Evolutionary conservation across 331 rosid species (phyloP), one percentile per base, ranked within the genome.

Genomic region (Ulmus americana): DNA sequence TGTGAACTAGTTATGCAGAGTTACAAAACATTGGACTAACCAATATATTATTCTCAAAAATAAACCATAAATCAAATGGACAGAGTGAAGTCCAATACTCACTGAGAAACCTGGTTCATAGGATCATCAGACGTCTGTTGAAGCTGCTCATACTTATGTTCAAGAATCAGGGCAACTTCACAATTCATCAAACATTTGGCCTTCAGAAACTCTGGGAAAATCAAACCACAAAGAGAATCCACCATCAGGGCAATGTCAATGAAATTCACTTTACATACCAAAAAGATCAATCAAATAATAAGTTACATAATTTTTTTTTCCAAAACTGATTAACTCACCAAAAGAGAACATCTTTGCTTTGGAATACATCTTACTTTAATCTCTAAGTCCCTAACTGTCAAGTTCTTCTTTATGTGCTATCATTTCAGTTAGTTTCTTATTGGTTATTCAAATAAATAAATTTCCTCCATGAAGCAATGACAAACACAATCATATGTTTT

Each of bases 101-200:
- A 92, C 97, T 92, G 97, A 67, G 98, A 92, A 79, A 92, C 73
- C 80, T 89, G 98, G 81, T 89, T 89, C 81, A 78, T 55, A 56
- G 98, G 85, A 78, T 92, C 98, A 39, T 89, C 98, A 35, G 98
- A 83, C 48, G 76, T 85, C 79, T 92, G 96, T 68, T 89, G 98
- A 83, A 89, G 97, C 79, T 89, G 97, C 79, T 92, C 97, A 70
- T 81, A 92, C 74, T 92, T 92, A 74, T 83, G 98, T 60, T 92
- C 98, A 52, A 92, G 97, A 78, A 92, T 92, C 85, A 92, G 80
- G 3, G 97, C 54, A 72, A 92, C 98, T 66, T 92, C 98, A 64
- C 95, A 89, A 76, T 89, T 89, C 97, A 92, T 92, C 72, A 89
- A 81, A 59, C 95, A 89, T 79, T 92, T 92, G 10, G 98, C 97